A percentile compares a stretch with the other conserved stretches of the same genome.
These are phyloP conservation scores for Backusella westeae DNA, from an alignment of 192 early-diverging fungal genomes.

Conservation along the genomic window DNA sequence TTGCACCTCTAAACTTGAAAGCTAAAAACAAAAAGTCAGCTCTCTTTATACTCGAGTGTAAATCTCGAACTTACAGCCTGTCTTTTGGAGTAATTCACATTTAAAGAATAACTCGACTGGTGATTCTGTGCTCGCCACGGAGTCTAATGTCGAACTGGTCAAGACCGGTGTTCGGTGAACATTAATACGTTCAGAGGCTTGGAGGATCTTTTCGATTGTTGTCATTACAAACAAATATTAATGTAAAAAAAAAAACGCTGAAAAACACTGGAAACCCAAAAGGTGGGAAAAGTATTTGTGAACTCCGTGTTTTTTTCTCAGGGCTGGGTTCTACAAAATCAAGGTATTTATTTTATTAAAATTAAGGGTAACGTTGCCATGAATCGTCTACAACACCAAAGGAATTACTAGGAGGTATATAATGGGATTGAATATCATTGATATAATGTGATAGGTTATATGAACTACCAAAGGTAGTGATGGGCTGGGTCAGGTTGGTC, in stretches of 20 bases:
- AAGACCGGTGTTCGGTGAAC: constrained; percentile 48
- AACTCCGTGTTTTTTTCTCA: not conserved
- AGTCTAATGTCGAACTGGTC: constrained; percentile 37
- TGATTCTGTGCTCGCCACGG: not conserved
- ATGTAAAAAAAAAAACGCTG: not conserved
- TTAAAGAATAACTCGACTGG: constrained; percentile 45
- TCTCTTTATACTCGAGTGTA: not conserved
- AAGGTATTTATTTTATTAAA: not conserved
- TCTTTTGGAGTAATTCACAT: constrained; percentile 52
- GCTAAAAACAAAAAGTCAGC: constrained; percentile 25
- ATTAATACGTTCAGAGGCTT: constrained; percentile 40
- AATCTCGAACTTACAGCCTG: constrained; percentile 28
- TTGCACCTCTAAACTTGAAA: constrained; percentile 58
- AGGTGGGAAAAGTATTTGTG: not conserved
- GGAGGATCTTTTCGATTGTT: constrained; percentile 18
- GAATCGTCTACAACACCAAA: not conserved
- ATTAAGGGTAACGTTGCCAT: not conserved
- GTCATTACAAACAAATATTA: not conserved
- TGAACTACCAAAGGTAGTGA: constrained; percentile 1
- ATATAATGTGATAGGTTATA: constrained; percentile 9
- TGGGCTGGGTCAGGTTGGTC: not conserved
- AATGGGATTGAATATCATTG: not conserved
- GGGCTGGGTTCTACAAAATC: not conserved
- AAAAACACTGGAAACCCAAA: not conserved
- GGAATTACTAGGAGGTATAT: not conserved